Percentiles rank a stretch among this genome's conserved stretches.
These are phyloP conservation scores for Tetrahymena borealis DNA, from an alignment of 73 alveolate species.

Conservation along the genomic window DNA sequence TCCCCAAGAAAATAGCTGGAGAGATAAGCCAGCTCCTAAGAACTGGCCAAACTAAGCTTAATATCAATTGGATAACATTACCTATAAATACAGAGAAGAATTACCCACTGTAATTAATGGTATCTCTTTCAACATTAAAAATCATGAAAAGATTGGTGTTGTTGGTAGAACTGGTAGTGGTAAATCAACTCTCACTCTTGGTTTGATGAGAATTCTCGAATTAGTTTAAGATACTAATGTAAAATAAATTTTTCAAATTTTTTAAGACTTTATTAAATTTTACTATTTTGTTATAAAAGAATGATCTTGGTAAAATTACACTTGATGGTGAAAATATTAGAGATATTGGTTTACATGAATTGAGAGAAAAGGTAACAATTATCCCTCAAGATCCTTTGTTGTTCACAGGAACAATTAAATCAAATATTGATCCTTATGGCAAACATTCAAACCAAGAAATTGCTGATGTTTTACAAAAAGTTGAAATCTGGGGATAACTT, in stretches of 20 bases:
- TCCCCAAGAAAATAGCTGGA: not conserved
- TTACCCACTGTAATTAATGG: conserved; percentile 38
- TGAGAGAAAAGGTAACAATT: conserved; percentile 76
- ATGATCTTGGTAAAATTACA: conserved; percentile 45
- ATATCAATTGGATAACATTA: not conserved
- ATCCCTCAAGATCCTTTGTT: conserved; percentile 90
- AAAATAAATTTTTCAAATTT: not conserved
- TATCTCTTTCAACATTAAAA: conserved; percentile 32
- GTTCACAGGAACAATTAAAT: conserved; percentile 74
- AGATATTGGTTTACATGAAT: conserved; percentile 52
- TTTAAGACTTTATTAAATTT: not conserved
- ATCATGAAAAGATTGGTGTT: conserved; percentile 61
- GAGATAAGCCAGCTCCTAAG: not conserved
- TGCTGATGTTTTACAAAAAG: conserved; percentile 55
- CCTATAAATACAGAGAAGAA: conserved; percentile 50
- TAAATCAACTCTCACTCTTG: conserved; percentile 70
- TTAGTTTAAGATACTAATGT: conserved; percentile 42
- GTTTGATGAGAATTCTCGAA: conserved; percentile 80
- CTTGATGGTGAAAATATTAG: conserved; percentile 83
- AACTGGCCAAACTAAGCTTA: not conserved
- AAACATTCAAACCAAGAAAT: conserved; percentile 23
- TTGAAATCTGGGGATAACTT: conserved; percentile 76
- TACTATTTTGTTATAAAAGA: conserved; percentile 6
- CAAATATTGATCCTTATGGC: conserved; percentile 47
- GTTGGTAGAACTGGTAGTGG: conserved; percentile 89